Evolutionary conservation across 208 protist genomes (phyloP).

Genomic region (Novymonas esmeraldas): DNA sequence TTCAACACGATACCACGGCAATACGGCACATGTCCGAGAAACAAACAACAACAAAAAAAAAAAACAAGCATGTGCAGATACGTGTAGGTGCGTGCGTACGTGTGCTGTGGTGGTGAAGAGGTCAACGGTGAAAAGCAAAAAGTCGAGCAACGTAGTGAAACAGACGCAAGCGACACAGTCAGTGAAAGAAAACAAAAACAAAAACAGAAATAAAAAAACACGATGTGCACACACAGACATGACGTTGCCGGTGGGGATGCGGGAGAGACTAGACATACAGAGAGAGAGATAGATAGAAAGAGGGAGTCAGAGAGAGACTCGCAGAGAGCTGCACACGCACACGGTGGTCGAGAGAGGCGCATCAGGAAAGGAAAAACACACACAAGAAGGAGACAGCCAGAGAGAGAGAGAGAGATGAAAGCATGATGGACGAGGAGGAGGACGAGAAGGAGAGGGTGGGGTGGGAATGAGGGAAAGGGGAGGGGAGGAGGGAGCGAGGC

Average conservation of each 20-base stretch:
- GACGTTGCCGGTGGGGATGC: too few relatives aligned
- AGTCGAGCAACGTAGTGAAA: not conserved
- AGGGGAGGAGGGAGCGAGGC: not conserved
- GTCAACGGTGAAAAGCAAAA: not conserved
- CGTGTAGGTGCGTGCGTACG: not conserved
- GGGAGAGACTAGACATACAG: too few relatives aligned
- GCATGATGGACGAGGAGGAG: not conserved
- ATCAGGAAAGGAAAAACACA: too few relatives aligned
- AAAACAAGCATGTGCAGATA: not conserved
- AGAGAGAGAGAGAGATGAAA: not conserved
- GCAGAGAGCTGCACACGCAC: too few relatives aligned
- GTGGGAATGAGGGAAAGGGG: not conserved
- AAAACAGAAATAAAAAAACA: not conserved
- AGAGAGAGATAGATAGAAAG: too few relatives aligned
- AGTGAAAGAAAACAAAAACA: conserved; percentile 6
- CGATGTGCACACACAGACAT: not conserved
- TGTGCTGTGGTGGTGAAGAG: not conserved
- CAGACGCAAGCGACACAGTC: not conserved
- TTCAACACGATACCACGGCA: too few relatives aligned
- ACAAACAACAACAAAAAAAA: conserved; percentile 1
- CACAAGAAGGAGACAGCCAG: not conserved
- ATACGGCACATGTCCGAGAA: not conserved
- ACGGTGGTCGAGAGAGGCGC: too few relatives aligned
- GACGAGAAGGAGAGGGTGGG: not conserved
- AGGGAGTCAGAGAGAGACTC: too few relatives aligned